Percentiles rank a stretch among this genome's conserved stretches.
These are phyloP conservation scores for Zymoseptoria passerinii DNA, from an alignment of 2,329 filamentous ascomycete genomes.

Conservation along the genomic window DNA sequence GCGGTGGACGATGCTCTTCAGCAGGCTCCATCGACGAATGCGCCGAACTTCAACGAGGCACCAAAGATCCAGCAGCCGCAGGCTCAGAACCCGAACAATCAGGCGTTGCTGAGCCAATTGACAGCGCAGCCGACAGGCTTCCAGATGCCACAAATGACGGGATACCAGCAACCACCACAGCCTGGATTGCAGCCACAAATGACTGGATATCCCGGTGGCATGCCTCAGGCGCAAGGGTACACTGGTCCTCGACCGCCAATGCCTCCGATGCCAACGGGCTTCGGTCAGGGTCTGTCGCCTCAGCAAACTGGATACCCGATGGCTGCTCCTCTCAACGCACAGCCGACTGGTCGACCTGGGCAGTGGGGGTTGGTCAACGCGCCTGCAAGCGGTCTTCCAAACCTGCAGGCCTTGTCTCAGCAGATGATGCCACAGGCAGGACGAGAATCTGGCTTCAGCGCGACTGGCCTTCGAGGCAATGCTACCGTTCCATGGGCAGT, in stretches of 20 bases:
- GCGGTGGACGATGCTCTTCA: slow-evolving; percentile 59
- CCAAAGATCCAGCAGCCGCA: slow-evolving; percentile 43
- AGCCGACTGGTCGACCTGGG: slow-evolving; percentile 84
- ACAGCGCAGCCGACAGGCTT: slow-evolving; percentile 49
- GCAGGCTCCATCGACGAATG: slow-evolving; percentile 53
- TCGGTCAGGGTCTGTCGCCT: slow-evolving; percentile 53
- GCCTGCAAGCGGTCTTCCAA: slow-evolving; percentile 78
- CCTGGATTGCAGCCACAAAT: slow-evolving; percentile 57
- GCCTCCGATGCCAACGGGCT: slow-evolving; percentile 69
- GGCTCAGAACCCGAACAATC: slow-evolving; percentile 61
- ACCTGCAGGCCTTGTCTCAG: slow-evolving; percentile 84
- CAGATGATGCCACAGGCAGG: slow-evolving; percentile 97
- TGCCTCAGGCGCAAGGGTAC: slow-evolving; percentile 71
- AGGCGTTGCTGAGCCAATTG: slow-evolving; percentile 50
- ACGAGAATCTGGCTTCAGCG: slow-evolving; percentile 79
- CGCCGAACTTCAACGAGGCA: slow-evolving; percentile 59
- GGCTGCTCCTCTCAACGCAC: slow-evolving; percentile 64
- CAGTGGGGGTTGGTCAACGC: slow-evolving; percentile 99
- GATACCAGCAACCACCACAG: slow-evolving; percentile 31
- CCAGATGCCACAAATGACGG: slow-evolving; percentile 19
- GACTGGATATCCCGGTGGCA: slow-evolving; percentile 47
- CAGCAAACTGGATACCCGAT: slow-evolving; percentile 62
- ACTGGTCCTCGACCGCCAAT: slow-evolving; percentile 70
- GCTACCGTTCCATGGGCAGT: slow-evolving; percentile 97
- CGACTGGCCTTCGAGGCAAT: slow-evolving; percentile 80